phyloP scores from a whole-genome alignment of 768 basidiomycete species.

The Neoboletus subvelutipes region DNA sequence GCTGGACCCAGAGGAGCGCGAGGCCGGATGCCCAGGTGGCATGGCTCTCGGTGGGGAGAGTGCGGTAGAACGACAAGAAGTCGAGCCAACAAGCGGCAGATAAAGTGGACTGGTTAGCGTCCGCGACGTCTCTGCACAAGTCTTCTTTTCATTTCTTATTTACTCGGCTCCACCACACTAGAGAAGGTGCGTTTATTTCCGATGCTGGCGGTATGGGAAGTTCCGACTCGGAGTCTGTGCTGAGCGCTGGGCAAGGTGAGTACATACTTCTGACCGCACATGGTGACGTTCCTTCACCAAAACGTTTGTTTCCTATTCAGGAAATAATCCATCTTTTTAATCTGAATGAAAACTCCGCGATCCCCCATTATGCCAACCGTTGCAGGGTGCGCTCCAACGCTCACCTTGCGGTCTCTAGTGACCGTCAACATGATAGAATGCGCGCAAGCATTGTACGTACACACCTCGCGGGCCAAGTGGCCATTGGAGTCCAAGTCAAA shows the following conservation, averaged over 20 bases:
- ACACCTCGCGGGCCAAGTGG: background rate
- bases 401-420: no score
- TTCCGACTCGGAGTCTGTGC: background rate
- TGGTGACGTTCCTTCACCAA: background rate
- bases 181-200: slow-evolving; percentile 5
- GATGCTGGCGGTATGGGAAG: background rate
- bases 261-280: background rate
- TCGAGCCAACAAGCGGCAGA: background rate
- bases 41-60: slow-evolving; percentile 13
- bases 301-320: background rate
- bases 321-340: background rate
- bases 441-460: background rate
- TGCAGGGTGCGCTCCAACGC: slow-evolving; percentile 8
- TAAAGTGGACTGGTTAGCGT: background rate
- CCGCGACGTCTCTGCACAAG: background rate
- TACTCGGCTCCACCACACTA: slow-evolving; percentile 1
- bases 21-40: slow-evolving; percentile 4
- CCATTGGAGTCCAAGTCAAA: background rate
- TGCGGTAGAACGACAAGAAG: background rate
- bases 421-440: background rate
- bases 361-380: background rate
- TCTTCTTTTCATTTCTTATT: background rate
- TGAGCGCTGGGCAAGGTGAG: background rate
- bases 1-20: slow-evolving; percentile 13
- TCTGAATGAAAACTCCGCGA: slow-evolving; percentile 1